phyloP scores from a whole-genome alignment of 2,329 filamentous ascomycete species.

The Ophiostoma pallidulum region DNA sequence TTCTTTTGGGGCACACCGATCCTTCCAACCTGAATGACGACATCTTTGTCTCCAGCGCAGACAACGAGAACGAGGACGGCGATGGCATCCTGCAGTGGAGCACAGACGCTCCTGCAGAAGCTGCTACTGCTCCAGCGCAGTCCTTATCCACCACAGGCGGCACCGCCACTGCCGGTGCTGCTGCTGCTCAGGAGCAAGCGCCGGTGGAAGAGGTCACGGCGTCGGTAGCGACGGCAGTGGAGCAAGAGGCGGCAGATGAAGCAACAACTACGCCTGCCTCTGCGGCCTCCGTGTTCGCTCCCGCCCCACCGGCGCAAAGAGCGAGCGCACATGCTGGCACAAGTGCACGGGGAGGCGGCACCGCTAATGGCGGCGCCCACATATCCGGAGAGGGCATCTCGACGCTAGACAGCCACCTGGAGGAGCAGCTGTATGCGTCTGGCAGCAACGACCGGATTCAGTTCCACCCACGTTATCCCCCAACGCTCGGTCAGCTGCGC shows the following conservation, averaged over 20 bases:
- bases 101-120: background rate
- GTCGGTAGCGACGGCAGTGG: no score
- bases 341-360: no score
- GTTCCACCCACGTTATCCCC: background rate
- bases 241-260: no score
- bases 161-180: no score
- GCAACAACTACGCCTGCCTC: background rate
- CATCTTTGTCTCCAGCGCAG: slow-evolving; percentile 3
- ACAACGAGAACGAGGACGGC: background rate
- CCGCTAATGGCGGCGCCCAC: no score
- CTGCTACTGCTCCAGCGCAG: background rate
- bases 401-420: background rate
- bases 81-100: no score
- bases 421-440: background rate
- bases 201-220: no score
- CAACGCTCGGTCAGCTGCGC: slow-evolving; percentile 20
- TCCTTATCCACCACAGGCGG: background rate
- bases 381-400: background rate
- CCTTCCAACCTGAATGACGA: background rate
- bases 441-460: background rate
- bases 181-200: no score
- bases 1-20: slow-evolving; percentile 23
- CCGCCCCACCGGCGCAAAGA: background rate
- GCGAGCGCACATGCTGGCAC: background rate
- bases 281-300: background rate